Conservation (phyloP, 805 yeast genomes). For the Helenozyma rhizophorensis region DNA sequence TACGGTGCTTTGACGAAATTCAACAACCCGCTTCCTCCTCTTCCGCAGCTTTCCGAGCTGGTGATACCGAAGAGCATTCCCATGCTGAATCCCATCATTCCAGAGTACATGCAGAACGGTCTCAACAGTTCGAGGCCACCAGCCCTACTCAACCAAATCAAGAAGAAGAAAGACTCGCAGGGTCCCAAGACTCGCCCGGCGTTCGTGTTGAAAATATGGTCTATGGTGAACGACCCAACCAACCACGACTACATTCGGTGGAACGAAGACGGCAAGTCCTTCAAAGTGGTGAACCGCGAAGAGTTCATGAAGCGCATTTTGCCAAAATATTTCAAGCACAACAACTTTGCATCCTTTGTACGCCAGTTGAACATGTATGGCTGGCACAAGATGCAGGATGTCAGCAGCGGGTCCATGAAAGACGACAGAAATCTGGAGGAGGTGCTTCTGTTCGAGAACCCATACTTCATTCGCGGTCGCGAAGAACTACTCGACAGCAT, state of each 20-base stretch:
- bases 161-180: slow-evolving; percentile 27
- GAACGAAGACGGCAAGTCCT: slow-evolving; percentile 81
- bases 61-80: slow-evolving; percentile 10
- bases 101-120: slow-evolving; percentile 11
- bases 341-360: slow-evolving; percentile 92
- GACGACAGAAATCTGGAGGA: slow-evolving; percentile 59
- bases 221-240: slow-evolving; percentile 81
- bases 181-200: slow-evolving; percentile 70
- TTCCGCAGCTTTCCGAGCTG: slow-evolving; percentile 15
- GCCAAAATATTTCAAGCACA: slow-evolving; percentile 93
- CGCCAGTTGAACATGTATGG: slow-evolving; percentile 98
- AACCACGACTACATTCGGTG: slow-evolving; percentile 75
- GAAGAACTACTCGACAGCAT: slow-evolving; percentile 85
- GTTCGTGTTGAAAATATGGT: slow-evolving; percentile 91
- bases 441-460: slow-evolving; percentile 83
- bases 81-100: slow-evolving; percentile 6
- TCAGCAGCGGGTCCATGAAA: slow-evolving; percentile 64
- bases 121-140: slow-evolving; percentile 7
- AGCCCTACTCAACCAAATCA: slow-evolving; percentile 10
- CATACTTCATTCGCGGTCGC: slow-evolving; percentile 67
- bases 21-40: slow-evolving; percentile 12
- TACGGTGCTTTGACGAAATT: slow-evolving; percentile 11
- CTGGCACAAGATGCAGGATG: slow-evolving; percentile 97
- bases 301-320: slow-evolving; percentile 75
- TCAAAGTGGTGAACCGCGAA: slow-evolving; percentile 81